Conservation (phyloP, 225 moss, liverwort and hornwort genomes). For the Bryoerythrophyllum caledonicum region DNA sequence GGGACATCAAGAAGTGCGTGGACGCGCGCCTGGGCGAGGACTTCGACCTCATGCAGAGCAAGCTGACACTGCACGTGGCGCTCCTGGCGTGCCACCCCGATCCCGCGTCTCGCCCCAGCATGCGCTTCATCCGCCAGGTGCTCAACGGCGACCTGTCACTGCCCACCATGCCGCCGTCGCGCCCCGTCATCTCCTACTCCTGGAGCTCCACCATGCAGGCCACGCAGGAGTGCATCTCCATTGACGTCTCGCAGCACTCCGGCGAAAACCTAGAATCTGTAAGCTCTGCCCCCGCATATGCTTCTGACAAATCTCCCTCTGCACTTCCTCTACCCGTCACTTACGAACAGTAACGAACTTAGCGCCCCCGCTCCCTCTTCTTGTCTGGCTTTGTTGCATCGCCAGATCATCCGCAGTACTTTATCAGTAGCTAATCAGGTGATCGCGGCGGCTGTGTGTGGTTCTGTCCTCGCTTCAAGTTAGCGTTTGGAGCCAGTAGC, state of each 20-base stretch:
- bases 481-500: slow-evolving; percentile 9
- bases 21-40: slow-evolving; percentile 46
- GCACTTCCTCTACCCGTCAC: slow-evolving; percentile 14
- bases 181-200: slow-evolving; percentile 60
- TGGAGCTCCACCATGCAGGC: slow-evolving; percentile 58
- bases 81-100: slow-evolving; percentile 66
- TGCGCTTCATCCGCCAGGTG: slow-evolving; percentile 71
- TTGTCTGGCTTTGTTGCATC: neutral
- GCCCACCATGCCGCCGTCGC: slow-evolving; percentile 54
- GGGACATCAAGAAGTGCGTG: slow-evolving; percentile 37
- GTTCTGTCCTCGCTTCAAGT: neutral
- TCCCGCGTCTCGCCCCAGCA: slow-evolving; percentile 64
- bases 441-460: neutral
- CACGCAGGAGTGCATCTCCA: slow-evolving; percentile 52
- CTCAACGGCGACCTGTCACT: slow-evolving; percentile 64
- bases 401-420: neutral
- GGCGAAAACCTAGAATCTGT: slow-evolving; percentile 48
- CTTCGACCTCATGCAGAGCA: slow-evolving; percentile 41
- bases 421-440: neutral
- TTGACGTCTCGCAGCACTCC: slow-evolving; percentile 44
- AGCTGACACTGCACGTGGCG: slow-evolving; percentile 44
- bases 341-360: neutral
- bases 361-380: neutral
- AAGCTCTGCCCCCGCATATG: slow-evolving; percentile 42
- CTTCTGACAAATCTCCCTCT: no score